phyloP scores from a whole-genome alignment of 73 alveolate genomes.

The Stentor coeruleus region DNA sequence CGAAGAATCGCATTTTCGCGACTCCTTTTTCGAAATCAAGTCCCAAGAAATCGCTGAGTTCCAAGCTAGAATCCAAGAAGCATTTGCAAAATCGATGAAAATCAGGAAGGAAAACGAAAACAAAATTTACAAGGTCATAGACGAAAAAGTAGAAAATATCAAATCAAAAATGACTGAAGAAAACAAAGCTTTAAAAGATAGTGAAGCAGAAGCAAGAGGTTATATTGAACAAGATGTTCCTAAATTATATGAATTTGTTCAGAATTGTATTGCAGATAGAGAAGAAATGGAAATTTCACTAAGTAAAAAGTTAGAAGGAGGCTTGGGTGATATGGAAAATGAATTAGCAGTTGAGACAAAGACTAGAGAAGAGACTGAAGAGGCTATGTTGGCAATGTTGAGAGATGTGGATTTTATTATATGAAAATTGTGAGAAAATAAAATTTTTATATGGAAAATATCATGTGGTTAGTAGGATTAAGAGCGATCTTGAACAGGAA shows the following conservation, averaged over 20 bases:
- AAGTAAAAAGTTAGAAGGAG: slow-evolving; percentile 51
- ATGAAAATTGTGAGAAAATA: too few relatives aligned
- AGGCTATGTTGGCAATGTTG: slow-evolving; percentile 85
- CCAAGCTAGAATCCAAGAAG: neutral
- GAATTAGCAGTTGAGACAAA: slow-evolving; percentile 62
- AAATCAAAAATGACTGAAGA: neutral
- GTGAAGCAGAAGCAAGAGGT: slow-evolving; percentile 29
- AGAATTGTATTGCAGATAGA: slow-evolving; percentile 58
- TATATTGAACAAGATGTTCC: slow-evolving; percentile 73
- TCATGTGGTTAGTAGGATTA: slow-evolving; percentile 84
- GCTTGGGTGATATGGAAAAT: slow-evolving; percentile 53
- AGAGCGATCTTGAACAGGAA: slow-evolving; percentile 84
- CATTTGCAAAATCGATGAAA: neutral
- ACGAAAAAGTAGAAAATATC: neutral
- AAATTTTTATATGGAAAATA: too few relatives aligned
- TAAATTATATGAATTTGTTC: slow-evolving; percentile 60
- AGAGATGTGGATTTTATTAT: slow-evolving; percentile 73
- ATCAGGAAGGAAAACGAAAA: slow-evolving; percentile 1
- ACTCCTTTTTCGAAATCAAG: neutral
- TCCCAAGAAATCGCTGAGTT: neutral
- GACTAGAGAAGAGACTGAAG: slow-evolving; percentile 86
- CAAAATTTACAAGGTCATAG: slow-evolving; percentile 1
- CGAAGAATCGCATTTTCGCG: neutral
- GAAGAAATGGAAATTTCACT: slow-evolving; percentile 66
- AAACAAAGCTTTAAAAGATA: neutral